Evolutionary conservation across 768 basidiomycete genomes (phyloP).

Genomic region (Crucibulum laeve): DNA sequence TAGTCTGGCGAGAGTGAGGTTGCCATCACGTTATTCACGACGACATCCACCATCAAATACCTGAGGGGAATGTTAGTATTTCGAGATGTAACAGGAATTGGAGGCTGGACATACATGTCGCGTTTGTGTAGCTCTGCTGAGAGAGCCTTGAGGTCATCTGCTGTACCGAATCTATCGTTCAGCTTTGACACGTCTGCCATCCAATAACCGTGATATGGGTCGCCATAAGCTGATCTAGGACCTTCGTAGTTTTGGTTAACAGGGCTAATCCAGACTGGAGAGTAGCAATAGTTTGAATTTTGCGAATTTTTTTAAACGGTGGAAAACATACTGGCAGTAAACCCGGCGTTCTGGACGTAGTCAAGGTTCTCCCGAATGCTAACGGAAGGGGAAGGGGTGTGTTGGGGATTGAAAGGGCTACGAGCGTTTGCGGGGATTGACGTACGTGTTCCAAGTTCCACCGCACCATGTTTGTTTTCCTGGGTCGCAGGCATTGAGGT

Average conservation of each 20-base stretch:
- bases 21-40: constrained; percentile 84
- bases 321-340: constrained; percentile 57
- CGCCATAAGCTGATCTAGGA: constrained; percentile 66
- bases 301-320: background rate
- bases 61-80: constrained; percentile 13
- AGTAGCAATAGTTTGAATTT: constrained; percentile 2
- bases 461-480: constrained; percentile 71
- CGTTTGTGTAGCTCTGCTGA: constrained; percentile 58
- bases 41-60: constrained; percentile 84
- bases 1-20: constrained; percentile 58
- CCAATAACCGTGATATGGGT: constrained; percentile 89
- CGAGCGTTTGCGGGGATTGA: background rate
- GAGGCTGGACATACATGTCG: constrained; percentile 49
- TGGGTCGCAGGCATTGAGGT: constrained; percentile 52
- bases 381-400: constrained; percentile 2
- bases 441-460: constrained; percentile 75
- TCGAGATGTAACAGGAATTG: constrained; percentile 1
- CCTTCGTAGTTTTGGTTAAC: constrained; percentile 77
- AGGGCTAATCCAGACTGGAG: constrained; percentile 77
- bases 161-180: constrained; percentile 68
- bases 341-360: constrained; percentile 80
- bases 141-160: constrained; percentile 70
- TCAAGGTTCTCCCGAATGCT: constrained; percentile 74
- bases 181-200: constrained; percentile 61
- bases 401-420: background rate